Conservation (phyloP, 352 stramenopile species). For the Globisporangium perplexum region DNA sequence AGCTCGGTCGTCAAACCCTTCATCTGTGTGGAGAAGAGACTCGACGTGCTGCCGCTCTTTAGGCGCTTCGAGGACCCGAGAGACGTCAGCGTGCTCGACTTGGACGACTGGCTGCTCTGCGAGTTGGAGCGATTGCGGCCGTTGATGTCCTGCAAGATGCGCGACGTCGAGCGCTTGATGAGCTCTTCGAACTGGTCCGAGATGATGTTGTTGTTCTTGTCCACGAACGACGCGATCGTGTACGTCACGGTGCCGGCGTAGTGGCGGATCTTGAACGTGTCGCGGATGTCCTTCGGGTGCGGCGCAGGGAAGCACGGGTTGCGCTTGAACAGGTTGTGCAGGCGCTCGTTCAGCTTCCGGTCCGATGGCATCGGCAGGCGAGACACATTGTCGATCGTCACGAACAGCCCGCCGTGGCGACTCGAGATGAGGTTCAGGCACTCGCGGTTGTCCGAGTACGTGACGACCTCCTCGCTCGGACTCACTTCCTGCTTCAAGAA, state of each 20-base stretch:
- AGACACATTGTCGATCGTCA: constrained; percentile 81
- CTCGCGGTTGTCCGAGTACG: constrained; percentile 83
- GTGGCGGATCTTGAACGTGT: constrained; percentile 83
- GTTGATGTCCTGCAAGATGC: constrained; percentile 64
- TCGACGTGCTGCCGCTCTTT: constrained; percentile 65
- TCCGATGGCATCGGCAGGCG: constrained; percentile 84
- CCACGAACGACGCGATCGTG: constrained; percentile 81
- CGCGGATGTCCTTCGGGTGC: constrained; percentile 78
- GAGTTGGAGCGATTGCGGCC: constrained; percentile 42
- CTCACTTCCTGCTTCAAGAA: constrained; percentile 33
- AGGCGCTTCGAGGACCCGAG: constrained; percentile 41
- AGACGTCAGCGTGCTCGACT: constrained; percentile 40
- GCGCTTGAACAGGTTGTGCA: constrained; percentile 79
- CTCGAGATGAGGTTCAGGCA: constrained; percentile 84
- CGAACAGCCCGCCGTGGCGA: constrained; percentile 74
- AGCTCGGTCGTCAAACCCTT: constrained; percentile 78
- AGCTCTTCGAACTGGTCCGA: constrained; percentile 87
- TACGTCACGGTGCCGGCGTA: constrained; percentile 84
- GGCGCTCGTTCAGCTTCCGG: constrained; percentile 79
- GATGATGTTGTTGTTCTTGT: constrained; percentile 91
- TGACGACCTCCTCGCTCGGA: constrained; percentile 42
- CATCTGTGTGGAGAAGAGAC: constrained; percentile 81
- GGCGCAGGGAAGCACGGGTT: constrained; percentile 79
- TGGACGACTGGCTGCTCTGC: constrained; percentile 33
- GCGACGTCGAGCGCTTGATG: constrained; percentile 69